Base-by-base conservation (phyloP, 345 rosid species). In the Mercurialis annua region DNA sequence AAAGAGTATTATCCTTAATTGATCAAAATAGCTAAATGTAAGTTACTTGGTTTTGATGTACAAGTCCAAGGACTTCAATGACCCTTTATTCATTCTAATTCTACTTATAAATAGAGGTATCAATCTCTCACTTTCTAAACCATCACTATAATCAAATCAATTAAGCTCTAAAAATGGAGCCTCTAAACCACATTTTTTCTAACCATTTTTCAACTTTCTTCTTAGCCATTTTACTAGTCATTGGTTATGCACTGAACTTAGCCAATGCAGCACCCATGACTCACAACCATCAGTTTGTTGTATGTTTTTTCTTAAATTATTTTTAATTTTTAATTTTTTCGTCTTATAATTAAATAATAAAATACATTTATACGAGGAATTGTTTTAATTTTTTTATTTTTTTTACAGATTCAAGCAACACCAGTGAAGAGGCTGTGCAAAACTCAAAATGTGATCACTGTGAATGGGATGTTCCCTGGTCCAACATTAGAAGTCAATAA, bases 371-470 rank as follows among this genome's bases (percentile, higher is more conserved):
- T n/a, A n/a, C n/a, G n/a, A n/a, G n/a, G n/a, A n/a, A n/a, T n/a
- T n/a, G n/a, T n/a, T n/a, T n/a, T n/a, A 14, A 10, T 27, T 31
- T 1, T 26, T 17, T 1, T 2, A 4, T n/a, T 48, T 4, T 2
- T 29, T 47, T 1, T 58, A 42, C 69, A 92, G 94, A 66, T 92
- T 62, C 96, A 90, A 85, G 82, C 80, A 71, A 82, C 90, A 10
- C 76, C 81, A 71, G 94, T 93, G 90, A 90, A 88, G 91, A 93
- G 97, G 92, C 90, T 93, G 84, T 93, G 98, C 89, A 90, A 64
- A 10, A 90, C 91, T 56, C 94, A 85, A 65, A 78, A 81, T 62
- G 55, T 76, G 16, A 87, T 93, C 73, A 93, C 98, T 15, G 98
- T 93, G 1, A 93, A 93, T 63, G 98, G 98, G 66, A 88, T 88